Evolutionary conservation across 495 filamentous ascomycete species (phyloP).

Genomic region (Tuber brumale): DNA sequence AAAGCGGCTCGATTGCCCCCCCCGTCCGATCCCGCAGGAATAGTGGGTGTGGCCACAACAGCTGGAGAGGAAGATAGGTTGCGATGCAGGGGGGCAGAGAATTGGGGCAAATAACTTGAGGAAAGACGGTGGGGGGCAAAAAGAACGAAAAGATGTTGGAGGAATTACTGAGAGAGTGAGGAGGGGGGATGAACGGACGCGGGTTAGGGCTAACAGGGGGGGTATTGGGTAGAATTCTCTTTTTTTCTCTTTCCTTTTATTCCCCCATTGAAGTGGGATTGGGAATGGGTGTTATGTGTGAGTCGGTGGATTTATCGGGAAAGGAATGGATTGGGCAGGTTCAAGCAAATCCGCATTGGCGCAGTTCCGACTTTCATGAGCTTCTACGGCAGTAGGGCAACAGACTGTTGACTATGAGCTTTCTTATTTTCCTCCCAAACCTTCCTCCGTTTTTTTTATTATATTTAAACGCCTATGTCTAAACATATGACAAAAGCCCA

Average conservation of each 20-base stretch:
- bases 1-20: background rate
- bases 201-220: constrained; percentile 14
- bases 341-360: no score
- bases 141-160: constrained; percentile 1
- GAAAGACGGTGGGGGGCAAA: background rate
- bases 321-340: background rate
- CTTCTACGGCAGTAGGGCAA: no score
- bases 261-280: background rate
- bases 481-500: no score
- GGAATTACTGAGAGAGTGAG: background rate
- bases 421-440: no score
- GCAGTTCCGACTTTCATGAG: no score
- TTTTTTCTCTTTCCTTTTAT: no score
- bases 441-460: no score
- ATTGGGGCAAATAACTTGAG: background rate
- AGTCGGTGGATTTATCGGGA: background rate
- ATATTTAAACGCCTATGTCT: no score
- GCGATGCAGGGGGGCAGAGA: background rate
- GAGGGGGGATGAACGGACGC: background rate
- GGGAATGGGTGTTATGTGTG: background rate
- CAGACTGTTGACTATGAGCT: no score
- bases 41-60: background rate
- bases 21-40: background rate
- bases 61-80: background rate
- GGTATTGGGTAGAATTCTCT: constrained; percentile 2